Conservation (phyloP, 257 asterid species). For the Solanum habrochaites region DNA sequence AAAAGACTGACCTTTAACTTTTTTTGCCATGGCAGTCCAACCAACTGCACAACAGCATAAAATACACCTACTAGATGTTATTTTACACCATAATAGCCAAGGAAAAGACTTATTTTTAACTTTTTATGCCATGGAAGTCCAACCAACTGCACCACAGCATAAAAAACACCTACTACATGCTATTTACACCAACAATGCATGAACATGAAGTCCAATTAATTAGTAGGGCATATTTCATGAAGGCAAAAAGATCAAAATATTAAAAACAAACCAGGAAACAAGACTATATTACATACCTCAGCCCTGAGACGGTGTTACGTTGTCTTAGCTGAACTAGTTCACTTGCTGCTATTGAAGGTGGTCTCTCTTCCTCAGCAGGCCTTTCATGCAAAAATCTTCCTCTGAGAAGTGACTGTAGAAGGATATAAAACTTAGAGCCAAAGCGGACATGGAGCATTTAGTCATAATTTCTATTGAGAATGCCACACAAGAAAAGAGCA, state of each 20-base stretch:
- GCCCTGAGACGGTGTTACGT: conserved; percentile 82
- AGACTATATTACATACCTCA: conserved; percentile 46
- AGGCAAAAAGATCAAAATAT: neutral
- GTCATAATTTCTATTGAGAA: neutral
- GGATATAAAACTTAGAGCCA: neutral
- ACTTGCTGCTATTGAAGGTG: conserved; percentile 65
- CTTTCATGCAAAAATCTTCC: conserved; percentile 84
- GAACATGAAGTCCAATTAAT: neutral
- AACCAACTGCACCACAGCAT: neutral
- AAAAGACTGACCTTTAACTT: neutral
- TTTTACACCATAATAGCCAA: neutral
- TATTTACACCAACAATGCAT: neutral
- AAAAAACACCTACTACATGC: neutral
- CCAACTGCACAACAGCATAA: neutral
- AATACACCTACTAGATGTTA: neutral
- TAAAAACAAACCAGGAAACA: neutral
- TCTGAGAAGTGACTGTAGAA: conserved; percentile 75
- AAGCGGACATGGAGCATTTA: neutral
- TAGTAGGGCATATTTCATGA: neutral
- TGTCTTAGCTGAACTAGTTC: conserved; percentile 86
- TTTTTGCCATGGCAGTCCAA: neutral
- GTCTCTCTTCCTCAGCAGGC: conserved; percentile 64
- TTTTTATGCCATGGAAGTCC: neutral
- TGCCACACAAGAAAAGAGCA: neutral
- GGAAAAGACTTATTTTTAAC: neutral